Conservation (phyloP, 1,284 basidiomycete species). For the Amylostereum areolatum region DNA sequence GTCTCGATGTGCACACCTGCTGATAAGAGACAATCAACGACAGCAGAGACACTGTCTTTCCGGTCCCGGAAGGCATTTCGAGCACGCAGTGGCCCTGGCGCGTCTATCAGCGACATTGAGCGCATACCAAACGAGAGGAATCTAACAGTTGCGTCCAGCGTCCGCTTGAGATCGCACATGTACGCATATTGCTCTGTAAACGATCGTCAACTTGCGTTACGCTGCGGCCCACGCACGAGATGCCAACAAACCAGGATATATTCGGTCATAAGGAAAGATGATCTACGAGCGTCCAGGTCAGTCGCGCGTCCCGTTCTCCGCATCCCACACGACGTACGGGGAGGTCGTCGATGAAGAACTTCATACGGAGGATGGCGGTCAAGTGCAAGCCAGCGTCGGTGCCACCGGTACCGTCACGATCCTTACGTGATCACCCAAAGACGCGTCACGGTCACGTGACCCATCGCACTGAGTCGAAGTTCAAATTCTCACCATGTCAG, state of each 20-base stretch:
- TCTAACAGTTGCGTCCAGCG: constrained; percentile 81
- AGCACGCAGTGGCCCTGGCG: constrained; percentile 93
- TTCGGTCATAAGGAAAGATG: constrained; percentile 89
- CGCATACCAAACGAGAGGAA: neutral
- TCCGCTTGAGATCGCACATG: constrained; percentile 97
- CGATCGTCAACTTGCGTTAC: neutral
- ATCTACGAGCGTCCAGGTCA: constrained; percentile 41
- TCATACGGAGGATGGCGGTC: constrained; percentile 49
- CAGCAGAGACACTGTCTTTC: constrained; percentile 96
- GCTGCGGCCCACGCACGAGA: neutral
- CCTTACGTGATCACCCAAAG: too few relatives aligned
- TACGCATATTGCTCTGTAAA: constrained; percentile 92
- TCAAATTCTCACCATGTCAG: too few relatives aligned
- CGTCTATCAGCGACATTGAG: neutral
- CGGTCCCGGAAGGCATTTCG: constrained; percentile 99
- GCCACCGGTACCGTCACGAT: too few relatives aligned
- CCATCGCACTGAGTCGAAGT: too few relatives aligned
- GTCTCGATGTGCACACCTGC: constrained; percentile 50
- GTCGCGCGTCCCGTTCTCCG: constrained; percentile 4
- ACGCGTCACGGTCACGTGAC: too few relatives aligned
- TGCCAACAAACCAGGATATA: constrained; percentile 63
- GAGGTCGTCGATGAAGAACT: constrained; percentile 93
- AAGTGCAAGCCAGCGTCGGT: too few relatives aligned
- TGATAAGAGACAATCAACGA: constrained; percentile 98
- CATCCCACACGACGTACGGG: constrained; percentile 48